These are phyloP conservation scores for Fusarium vanettenii DNA, from an alignment of 2,329 filamentous ascomycete species.

Conservation along the genomic window DNA sequence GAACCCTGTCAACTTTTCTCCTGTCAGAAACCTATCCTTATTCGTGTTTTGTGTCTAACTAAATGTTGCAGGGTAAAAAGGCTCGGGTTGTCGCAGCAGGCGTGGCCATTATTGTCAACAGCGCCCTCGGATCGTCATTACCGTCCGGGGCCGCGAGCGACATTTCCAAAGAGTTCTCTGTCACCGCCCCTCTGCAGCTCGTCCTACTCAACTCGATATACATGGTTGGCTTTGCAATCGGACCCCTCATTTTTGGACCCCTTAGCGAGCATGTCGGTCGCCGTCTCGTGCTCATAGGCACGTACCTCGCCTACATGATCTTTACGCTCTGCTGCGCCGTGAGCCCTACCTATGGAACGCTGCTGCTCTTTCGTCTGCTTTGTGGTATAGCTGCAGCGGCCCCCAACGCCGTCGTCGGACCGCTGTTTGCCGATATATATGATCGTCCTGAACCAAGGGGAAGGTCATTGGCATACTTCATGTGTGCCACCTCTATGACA, in stretches of 20 bases:
- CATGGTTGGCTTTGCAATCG: conserved; percentile 36
- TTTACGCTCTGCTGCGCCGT: conserved; percentile 56
- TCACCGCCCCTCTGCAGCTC: not conserved
- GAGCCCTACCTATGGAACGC: conserved; percentile 53
- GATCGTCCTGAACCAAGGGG: conserved; percentile 46
- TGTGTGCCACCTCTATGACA: conserved; percentile 51
- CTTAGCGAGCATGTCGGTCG: conserved; percentile 56
- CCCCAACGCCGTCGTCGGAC: conserved; percentile 56
- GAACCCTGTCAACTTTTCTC: not conserved
- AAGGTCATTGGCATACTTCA: conserved; percentile 52
- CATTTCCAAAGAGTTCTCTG: not conserved
- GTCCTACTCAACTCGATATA: not conserved
- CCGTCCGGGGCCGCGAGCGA: not conserved
- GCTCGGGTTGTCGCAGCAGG: not conserved
- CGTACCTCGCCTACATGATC: conserved; percentile 57
- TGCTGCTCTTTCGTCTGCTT: conserved; percentile 57
- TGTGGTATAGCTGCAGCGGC: conserved; percentile 53
- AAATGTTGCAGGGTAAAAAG: not conserved
- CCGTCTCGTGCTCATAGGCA: conserved; percentile 56
- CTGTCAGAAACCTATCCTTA: not conserved
- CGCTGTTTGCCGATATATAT: conserved; percentile 59
- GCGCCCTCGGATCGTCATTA: not conserved
- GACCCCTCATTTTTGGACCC: conserved; percentile 54
- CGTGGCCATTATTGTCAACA: not conserved
- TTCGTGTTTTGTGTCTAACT: not conserved